Evolutionary conservation across 371 early-diverging fungal species (phyloP), one percentile per base, ranked within the genome.

Genomic region (Circinella minor): DNA sequence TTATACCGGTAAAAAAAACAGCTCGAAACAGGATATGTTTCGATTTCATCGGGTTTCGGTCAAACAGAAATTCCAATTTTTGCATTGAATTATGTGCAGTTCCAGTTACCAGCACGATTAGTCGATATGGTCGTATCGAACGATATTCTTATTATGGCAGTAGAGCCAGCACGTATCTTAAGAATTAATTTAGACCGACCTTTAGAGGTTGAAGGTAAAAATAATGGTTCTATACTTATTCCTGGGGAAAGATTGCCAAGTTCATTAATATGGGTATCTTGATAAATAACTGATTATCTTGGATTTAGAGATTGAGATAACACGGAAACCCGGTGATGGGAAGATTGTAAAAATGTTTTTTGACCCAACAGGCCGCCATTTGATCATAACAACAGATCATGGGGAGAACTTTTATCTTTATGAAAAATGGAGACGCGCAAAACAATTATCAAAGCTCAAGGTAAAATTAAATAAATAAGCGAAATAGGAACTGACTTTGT

Each of bases 391-490:
- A 1, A 95, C 96, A 0, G 88, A 90, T 36, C 84, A 90, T n/a
- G 94, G 95, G 55, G 94, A 95, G 72, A 95, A 90, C 74, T 95
- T 91, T 71, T 96, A 96, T 74, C 81, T 93, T 51, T 90, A 89
- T 77, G 86, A 89, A 68, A 87, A 85, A 63, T 93, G 94, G 92
- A 89, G 90, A 67, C 86, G 90, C 66, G 89, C 91, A 11, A 91
- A 91, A 71, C 75, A 84, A 63, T 77, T 93, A 49, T 66, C 84
- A 20, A 90, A 86, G 71, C 84, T 93, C 63, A 88, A 85, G 81
- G 90, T 91, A 77, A 60, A 3, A 49, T 51, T 13, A 3, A 37
- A 27, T 27, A 27, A 27, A 27, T 27, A 0, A 27, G 27, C 27
- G 27, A 27, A 27, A 27, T 27, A 0, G 27, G 27, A 27, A 27